Evolutionary conservation across 2,329 filamentous ascomycete species (phyloP), one percentile per base, ranked within the genome.

Genomic region (Arthrobotrys pseudoclavata): DNA sequence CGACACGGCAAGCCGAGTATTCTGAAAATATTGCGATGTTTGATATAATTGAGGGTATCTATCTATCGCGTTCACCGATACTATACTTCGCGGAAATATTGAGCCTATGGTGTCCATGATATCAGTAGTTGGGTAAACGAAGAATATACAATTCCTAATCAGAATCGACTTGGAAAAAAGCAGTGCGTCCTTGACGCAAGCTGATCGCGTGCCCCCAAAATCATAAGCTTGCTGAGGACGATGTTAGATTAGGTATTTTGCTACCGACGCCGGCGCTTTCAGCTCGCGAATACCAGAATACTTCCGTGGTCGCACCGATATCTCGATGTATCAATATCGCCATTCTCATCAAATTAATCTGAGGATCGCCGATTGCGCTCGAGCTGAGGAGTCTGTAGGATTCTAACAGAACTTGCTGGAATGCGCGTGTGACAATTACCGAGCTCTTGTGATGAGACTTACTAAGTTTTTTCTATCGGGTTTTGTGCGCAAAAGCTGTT

Each of bases 391-490:
- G 13, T 20, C 34, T 12, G 31, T 60, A 60, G 55, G 52, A 57
- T 57, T 57, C 52, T 24, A 60, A 29, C 50, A 18, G 50, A 53
- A 57, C 7, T 22, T n/a, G 52, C 52, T 37, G 31, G 31, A 18
- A 45, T 20, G n/a, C 47, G 18, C 3, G 20, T 31, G 34, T 20
- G 55, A 60, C 20, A 60, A 42, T 24, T 60, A 42, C 55, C 55
- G 55, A 45, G 20, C 37, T 42, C 20, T 60, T 42, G 34, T 26
- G 55, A 42, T 57, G 42, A 26, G 15, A 53, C 34, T 42, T 42
- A 60, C 55, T 20, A 26, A 42, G 31, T n/a, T n/a, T 50, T 50
- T 37, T 40, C 40, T 42, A 60, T 60, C 55, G 55, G 55, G 20
- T 13, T 60, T 20, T 60, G 55, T n/a, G 55, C 55, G 55, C 20